Evolutionary conservation across 169 alveolate genomes (phyloP).

Genomic region (Cryptosporidium ryanae): DNA sequence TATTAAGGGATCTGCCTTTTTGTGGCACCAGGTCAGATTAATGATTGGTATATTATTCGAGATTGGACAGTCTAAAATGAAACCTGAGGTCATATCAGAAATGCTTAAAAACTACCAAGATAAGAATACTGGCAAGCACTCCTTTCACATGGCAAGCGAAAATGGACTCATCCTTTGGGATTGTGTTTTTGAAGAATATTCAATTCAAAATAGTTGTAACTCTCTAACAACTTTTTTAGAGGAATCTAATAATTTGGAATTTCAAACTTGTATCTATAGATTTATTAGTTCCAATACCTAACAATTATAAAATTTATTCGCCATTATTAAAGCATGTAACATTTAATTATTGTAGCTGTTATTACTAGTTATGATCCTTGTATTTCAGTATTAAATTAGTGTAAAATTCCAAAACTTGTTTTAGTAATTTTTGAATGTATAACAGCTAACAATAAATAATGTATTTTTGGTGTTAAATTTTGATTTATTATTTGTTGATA

Average conservation of each 20-base stretch:
- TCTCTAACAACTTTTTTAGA: constrained; percentile 17
- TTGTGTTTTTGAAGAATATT: constrained; percentile 82
- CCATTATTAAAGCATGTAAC: too few relatives aligned
- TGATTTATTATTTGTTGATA: too few relatives aligned
- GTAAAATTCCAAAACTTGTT: too few relatives aligned
- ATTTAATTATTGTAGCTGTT: too few relatives aligned
- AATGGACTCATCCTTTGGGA: constrained; percentile 83
- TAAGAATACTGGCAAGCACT: constrained; percentile 77
- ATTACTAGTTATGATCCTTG: too few relatives aligned
- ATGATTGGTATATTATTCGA: constrained; percentile 86
- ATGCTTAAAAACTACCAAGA: constrained; percentile 76
- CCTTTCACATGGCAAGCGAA: constrained; percentile 84
- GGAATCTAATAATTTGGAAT: constrained; percentile 13
- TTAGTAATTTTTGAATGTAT: too few relatives aligned
- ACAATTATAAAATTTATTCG: too few relatives aligned
- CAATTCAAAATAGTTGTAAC: neutral
- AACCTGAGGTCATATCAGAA: constrained; percentile 78
- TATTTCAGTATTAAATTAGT: too few relatives aligned
- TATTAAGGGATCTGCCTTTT: constrained; percentile 85
- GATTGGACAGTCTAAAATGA: constrained; percentile 82
- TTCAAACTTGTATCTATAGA: constrained; percentile 31
- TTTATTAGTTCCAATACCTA: constrained; percentile 29
- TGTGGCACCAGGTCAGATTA: constrained; percentile 88
- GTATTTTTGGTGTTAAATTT: too few relatives aligned
- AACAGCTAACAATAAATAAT: too few relatives aligned